These are phyloP conservation scores for Solanum ossicruentum DNA, from an alignment of 257 asterid species.

Conservation along the genomic window DNA sequence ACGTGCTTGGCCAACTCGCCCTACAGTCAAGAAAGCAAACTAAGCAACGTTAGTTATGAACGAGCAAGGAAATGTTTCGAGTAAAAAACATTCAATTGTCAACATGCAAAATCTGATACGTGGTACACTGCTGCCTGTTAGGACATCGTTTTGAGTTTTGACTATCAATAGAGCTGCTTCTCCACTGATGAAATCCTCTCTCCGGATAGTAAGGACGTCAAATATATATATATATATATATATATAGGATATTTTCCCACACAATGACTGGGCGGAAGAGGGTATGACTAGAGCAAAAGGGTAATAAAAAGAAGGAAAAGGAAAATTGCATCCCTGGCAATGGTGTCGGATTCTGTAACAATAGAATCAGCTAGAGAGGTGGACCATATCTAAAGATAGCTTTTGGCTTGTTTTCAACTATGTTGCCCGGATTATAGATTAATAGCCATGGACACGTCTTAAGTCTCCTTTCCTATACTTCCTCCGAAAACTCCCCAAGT, in stretches of 20 bases:
- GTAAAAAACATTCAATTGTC: neutral
- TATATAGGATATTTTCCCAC: neutral
- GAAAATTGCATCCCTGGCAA: too few relatives aligned
- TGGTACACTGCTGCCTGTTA: neutral
- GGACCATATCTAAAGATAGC: too few relatives aligned
- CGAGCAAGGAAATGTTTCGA: neutral
- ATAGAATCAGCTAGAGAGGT: too few relatives aligned
- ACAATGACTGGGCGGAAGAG: neutral
- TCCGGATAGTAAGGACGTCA: neutral
- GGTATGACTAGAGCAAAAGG: neutral
- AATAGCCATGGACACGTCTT: neutral
- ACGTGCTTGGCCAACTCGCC: slow-evolving; percentile 2
- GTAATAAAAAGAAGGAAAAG: too few relatives aligned
- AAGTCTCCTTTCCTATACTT: neutral
- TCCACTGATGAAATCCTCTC: neutral
- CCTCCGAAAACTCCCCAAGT: neutral
- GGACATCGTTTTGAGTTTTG: neutral
- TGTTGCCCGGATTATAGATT: neutral
- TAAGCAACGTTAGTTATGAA: neutral
- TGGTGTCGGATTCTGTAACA: too few relatives aligned
- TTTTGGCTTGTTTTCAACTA: too few relatives aligned
- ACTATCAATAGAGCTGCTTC: neutral
- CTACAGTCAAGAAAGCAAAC: neutral
- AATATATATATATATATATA: neutral
- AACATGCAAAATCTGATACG: neutral